A percentile compares a stretch with the other conserved stretches of the same genome.
phyloP scores from a whole-genome alignment of 352 stramenopile genomes.

The Pythium vanterpoolii region DNA sequence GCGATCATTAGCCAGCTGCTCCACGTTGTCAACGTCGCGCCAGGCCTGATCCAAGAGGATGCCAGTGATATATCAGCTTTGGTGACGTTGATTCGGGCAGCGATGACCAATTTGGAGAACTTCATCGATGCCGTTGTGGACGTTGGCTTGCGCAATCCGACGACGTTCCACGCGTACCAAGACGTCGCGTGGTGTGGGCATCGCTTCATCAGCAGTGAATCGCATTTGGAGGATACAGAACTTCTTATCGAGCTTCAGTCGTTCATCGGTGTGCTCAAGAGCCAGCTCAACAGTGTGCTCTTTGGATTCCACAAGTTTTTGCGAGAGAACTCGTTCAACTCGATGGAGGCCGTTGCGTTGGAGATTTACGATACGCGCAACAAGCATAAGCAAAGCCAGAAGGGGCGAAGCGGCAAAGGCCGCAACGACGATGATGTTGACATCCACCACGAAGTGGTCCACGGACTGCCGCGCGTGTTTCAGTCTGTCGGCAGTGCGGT shows the following conservation, averaged over 20 bases:
- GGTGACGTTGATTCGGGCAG: constrained; percentile 24
- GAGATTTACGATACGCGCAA: constrained; percentile 72
- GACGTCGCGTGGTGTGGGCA: constrained; percentile 86
- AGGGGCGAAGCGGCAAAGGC: not conserved
- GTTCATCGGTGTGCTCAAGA: constrained; percentile 55
- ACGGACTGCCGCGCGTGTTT: constrained; percentile 26
- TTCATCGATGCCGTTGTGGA: constrained; percentile 54
- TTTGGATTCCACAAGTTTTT: constrained; percentile 78
- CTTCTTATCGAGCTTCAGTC: constrained; percentile 32
- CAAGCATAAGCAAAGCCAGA: constrained; percentile 33
- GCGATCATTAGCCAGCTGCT: constrained; percentile 53
- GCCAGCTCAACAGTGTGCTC: constrained; percentile 61
- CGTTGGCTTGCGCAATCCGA: constrained; percentile 54
- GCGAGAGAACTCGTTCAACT: constrained; percentile 76
- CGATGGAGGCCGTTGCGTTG: constrained; percentile 64
- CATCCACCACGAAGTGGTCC: constrained; percentile 20
- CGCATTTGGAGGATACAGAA: constrained; percentile 2
- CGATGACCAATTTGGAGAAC: constrained; percentile 43
- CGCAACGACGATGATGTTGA: constrained; percentile 19
- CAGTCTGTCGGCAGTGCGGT: constrained; percentile 24
- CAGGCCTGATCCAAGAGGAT: constrained; percentile 15
- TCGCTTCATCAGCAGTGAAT: constrained; percentile 14
- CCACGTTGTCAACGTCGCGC: constrained; percentile 53
- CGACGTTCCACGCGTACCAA: constrained; percentile 74
- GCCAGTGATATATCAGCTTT: not conserved